Percentiles rank a stretch among this genome's conserved stretches.
Conservation (phyloP, 2,329 filamentous ascomycete species). For the Scopulariopsis brevicaulis region DNA sequence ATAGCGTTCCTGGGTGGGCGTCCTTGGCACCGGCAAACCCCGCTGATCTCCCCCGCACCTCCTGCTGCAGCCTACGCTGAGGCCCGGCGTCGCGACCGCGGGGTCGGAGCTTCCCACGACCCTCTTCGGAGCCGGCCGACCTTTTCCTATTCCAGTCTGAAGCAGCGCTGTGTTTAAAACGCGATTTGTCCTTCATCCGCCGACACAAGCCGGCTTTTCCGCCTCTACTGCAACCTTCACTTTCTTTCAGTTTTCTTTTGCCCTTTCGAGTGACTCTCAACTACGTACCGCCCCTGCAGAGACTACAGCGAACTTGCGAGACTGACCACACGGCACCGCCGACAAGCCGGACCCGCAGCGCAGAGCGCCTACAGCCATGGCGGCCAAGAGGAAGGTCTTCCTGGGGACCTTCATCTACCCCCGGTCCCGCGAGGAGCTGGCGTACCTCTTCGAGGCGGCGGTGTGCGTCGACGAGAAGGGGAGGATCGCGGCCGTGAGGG, state of each 20-base stretch:
- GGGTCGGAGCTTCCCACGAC: neutral
- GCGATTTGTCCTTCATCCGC: too few relatives aligned
- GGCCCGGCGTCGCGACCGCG: neutral
- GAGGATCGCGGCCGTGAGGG: constrained; percentile 36
- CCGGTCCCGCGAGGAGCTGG: constrained; percentile 32
- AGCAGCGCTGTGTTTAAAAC: neutral
- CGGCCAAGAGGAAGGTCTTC: constrained; percentile 31
- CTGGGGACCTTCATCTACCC: constrained; percentile 45
- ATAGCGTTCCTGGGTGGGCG: too few relatives aligned
- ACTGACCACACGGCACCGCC: too few relatives aligned
- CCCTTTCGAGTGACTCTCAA: too few relatives aligned
- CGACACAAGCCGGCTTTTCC: too few relatives aligned
- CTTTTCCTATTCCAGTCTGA: neutral
- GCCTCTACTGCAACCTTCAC: too few relatives aligned
- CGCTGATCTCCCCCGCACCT: too few relatives aligned
- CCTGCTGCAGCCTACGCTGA: neutral
- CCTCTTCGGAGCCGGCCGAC: neutral
- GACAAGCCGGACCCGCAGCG: too few relatives aligned
- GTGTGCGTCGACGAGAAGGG: constrained; percentile 38
- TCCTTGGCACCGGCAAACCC: too few relatives aligned
- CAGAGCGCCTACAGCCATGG: neutral
- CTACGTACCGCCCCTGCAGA: too few relatives aligned
- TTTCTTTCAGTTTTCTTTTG: too few relatives aligned
- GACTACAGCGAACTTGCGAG: too few relatives aligned
- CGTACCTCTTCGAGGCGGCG: constrained; percentile 37